Base-by-base conservation (phyloP, 306 rosid species). In the Gynostemma pentaphyllum region DNA sequence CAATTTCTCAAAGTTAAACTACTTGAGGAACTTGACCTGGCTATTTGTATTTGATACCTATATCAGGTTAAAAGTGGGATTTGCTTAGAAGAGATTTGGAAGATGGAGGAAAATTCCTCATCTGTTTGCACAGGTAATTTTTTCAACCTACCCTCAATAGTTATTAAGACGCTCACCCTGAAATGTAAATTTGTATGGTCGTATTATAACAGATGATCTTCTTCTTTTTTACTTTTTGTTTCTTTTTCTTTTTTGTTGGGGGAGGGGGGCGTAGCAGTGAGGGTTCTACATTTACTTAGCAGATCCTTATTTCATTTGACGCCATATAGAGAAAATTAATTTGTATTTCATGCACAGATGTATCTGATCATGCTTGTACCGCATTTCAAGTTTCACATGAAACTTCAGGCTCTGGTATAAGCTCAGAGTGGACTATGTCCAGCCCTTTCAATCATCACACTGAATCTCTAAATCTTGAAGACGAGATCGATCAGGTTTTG, bases 61-160 rank as follows among this genome's bases (percentile, higher is more conserved):
- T 69, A 46, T 56, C 85, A 88, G 99, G 84, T 88, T 27, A 68
- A 86, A 71, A 27, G 56, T 29, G 90, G 83, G 74, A 37, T 74
- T 66, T 57, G 34, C 65, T 72, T 72, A 80, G 82, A 82, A 77
- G 81, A 76, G 64, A 66, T 74, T n/a, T 69, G 83, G 94, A 81
- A 69, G 76, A 72, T 59, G 62, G 87, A 53, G 46, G 81, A 59
- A 41, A 45, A 42, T 46, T 16, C 12, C 40, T 39, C 63, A 3
- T 51, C 81, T 55, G 39, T 9, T 52, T 61, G 80, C 60, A 68
- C 62, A 4, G 90, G 96, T 91, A 77, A 71, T 30, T 55, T 53
- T 68, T 41, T 12, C 27, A 46, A 47, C 39, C 69, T 9, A 5
- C 40, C 42, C 5, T 59, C 3, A 34, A 19, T 60, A 22, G 23